Base-by-base conservation (phyloP, 139 green algal species). In the Volvox africanus region DNA sequence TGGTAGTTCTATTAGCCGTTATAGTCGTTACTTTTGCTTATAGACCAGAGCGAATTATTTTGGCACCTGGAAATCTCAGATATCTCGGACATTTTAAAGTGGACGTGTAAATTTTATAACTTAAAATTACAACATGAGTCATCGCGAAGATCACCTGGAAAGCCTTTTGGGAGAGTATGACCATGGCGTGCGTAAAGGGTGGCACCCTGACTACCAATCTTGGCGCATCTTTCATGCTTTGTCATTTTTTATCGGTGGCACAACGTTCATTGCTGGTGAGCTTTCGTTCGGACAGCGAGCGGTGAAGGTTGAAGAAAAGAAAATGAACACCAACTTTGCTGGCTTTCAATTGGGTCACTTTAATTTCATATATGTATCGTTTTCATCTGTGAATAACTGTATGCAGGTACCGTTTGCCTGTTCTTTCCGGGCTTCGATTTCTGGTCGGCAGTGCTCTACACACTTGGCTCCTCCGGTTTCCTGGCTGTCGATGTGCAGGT, bases 391-490 rank as follows among this genome's bases (percentile, higher is more conserved):
- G 21, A 73, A 2, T 12, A 5, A 73, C 65, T 28, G 2, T 24
- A 2, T 5, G n/a, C 90, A 90, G 83, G 90, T 2, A 93, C 79
- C 11, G 77, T 35, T 18, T 84, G 78, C 62, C 62, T 93, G 0
- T 93, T 88, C n/a, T 91, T 82, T 26, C 33, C 90, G 16, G 84
- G 83, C 61, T 91, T 50, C 11, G 75, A 93, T 13, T 82, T 26
- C 0, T 32, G 84, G 12, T 88, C 89, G 6, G 89, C 89, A 17
- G 28, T n/a, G 22, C 82, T 92, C 5, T 92, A 92, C 73, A 92
- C 82, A 36, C 76, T 92, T 13, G 89, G 89, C 16, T 89, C 80
- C 17, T 76, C 71, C n/a, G 89, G 89, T 2, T 92, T 92, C 75
- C 22, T 88, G 36, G 65, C 82, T 14, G 89, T 92, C 0, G 89